Percentiles rank a stretch among this genome's conserved stretches.
Conservation (phyloP, 345 rosid species). For the Diplotaxis tenuifolia region DNA sequence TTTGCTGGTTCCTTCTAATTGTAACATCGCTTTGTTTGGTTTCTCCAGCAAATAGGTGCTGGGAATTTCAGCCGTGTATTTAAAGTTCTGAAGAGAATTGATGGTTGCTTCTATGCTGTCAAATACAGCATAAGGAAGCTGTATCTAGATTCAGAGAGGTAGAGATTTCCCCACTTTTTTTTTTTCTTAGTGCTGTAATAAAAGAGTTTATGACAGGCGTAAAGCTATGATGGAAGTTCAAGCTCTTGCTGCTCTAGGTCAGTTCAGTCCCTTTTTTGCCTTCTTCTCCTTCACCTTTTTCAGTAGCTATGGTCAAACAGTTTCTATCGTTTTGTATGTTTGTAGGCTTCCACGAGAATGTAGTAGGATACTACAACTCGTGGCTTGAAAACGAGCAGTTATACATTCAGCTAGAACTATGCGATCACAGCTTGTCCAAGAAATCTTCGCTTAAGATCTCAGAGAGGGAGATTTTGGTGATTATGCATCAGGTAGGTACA, state of each 20-base stretch:
- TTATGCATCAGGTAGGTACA: conserved; percentile 44
- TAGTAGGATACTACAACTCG: conserved; percentile 79
- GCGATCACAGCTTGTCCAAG: conserved; percentile 78
- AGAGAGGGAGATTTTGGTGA: conserved; percentile 59
- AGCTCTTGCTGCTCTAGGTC: conserved; percentile 90
- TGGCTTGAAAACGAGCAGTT: conserved; percentile 96
- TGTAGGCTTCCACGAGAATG: conserved; percentile 77
- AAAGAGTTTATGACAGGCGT: conserved; percentile 48
- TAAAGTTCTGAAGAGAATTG: conserved; percentile 90
- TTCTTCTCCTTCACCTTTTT: background rate
- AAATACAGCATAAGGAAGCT: conserved; percentile 69
- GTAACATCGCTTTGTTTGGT: conserved; percentile 18
- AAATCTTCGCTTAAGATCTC: conserved; percentile 43
- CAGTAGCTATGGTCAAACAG: background rate
- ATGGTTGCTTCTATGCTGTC: conserved; percentile 94
- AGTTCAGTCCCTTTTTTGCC: background rate
- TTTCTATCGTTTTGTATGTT: conserved; percentile 3
- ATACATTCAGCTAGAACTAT: conserved; percentile 94
- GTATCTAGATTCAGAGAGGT: conserved; percentile 81
- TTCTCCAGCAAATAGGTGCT: conserved; percentile 72
- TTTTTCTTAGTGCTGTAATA: background rate
- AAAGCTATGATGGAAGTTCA: conserved; percentile 99
- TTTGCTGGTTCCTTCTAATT: background rate
- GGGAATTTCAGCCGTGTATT: conserved; percentile 90
- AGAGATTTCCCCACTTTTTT: background rate